Evolutionary conservation across 2,329 filamentous ascomycete genomes (phyloP).

Genomic region (Rutstroemia sp.): DNA sequence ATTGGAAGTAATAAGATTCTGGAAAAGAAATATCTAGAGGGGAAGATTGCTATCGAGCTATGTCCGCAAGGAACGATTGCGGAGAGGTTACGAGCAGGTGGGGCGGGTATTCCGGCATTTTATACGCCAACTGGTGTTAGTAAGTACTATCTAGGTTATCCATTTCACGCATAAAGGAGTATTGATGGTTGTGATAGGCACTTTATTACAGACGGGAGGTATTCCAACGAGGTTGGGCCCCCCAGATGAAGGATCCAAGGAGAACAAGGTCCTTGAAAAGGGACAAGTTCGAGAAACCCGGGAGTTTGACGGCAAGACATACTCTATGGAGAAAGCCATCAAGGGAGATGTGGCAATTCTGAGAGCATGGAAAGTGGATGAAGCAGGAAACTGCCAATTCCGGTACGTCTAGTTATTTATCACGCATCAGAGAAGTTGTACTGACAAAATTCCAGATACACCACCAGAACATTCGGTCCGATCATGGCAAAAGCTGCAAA

Average conservation of each 20-base stretch:
- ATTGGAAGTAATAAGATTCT: constrained; percentile 70
- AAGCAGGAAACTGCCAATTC: constrained; percentile 60
- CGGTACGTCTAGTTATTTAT: neutral
- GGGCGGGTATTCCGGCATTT: constrained; percentile 70
- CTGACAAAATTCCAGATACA: constrained; percentile 36
- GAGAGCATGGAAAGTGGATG: constrained; percentile 68
- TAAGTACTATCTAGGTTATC: constrained; percentile 31
- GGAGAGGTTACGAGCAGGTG: constrained; percentile 62
- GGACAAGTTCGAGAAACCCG: constrained; percentile 61
- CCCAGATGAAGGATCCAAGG: constrained; percentile 34
- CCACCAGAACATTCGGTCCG: constrained; percentile 66
- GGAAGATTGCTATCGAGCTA: constrained; percentile 65
- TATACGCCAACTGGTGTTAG: constrained; percentile 66
- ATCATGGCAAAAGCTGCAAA: constrained; percentile 76
- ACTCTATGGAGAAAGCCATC: constrained; percentile 70
- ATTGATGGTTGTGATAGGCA: constrained; percentile 35
- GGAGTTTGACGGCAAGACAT: constrained; percentile 64
- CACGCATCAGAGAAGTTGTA: constrained; percentile 21
- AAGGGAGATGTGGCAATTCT: constrained; percentile 71
- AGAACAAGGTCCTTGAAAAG: constrained; percentile 45
- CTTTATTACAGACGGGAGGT: constrained; percentile 58
- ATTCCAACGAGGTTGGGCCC: constrained; percentile 57
- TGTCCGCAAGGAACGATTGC: constrained; percentile 69
- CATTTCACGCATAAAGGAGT: neutral
- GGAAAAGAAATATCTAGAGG: constrained; percentile 64